phyloP scores from a whole-genome alignment of 1,139 yeast species.

The Magnusiomyces tetraspermus region DNA sequence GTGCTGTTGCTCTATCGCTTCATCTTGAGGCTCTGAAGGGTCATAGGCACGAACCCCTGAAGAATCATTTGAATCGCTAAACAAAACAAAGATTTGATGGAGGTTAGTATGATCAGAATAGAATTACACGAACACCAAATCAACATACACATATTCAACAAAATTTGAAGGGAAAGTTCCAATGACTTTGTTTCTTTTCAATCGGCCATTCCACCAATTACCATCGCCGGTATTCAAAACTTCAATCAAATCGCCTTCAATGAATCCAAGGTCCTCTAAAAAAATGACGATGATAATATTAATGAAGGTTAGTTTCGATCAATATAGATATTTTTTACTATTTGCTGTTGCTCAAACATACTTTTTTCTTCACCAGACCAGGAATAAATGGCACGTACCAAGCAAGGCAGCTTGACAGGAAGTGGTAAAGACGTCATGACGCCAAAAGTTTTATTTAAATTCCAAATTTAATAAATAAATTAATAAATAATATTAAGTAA shows the following conservation, averaged over 20 bases:
- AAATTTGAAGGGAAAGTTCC: slow-evolving; percentile 86
- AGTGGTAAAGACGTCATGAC: slow-evolving; percentile 14
- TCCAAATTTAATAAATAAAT: no score
- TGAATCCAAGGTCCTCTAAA: slow-evolving; percentile 73
- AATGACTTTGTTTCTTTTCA: slow-evolving; percentile 67
- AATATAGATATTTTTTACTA: no score
- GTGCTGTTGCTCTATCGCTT: not conserved
- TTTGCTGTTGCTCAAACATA: no score
- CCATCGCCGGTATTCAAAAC: slow-evolving; percentile 76
- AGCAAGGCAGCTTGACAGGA: slow-evolving; percentile 42
- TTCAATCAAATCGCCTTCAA: slow-evolving; percentile 86
- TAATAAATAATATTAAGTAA: no score
- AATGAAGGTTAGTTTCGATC: not conserved
- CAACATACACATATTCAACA: slow-evolving; percentile 43
- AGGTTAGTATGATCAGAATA: not conserved
- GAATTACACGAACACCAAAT: not conserved
- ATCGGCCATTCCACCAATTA: slow-evolving; percentile 83
- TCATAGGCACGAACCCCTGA: slow-evolving; percentile 4
- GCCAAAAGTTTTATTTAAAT: no score
- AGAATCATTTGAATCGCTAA: slow-evolving; percentile 1
- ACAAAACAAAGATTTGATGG: not conserved
- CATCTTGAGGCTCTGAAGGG: not conserved
- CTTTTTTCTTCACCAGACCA: slow-evolving; percentile 79
- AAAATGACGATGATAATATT: no score
- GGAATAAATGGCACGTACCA: slow-evolving; percentile 70